These are phyloP conservation scores for Panicum miliaceum DNA, from an alignment of 176 grass and related monocot genomes.

Conservation along the genomic window DNA sequence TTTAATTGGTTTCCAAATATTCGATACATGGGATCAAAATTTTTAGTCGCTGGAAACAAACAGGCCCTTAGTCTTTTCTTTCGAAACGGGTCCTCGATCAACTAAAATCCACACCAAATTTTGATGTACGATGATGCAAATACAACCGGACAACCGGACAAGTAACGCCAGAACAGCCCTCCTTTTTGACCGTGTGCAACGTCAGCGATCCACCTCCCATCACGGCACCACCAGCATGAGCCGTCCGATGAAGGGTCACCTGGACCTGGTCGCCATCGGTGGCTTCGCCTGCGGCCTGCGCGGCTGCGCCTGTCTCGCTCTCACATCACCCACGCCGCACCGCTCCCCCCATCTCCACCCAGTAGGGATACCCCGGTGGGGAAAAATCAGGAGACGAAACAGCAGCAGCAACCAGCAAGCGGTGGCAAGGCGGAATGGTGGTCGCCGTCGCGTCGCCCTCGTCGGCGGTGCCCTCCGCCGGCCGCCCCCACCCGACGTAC, in stretches of 20 bases:
- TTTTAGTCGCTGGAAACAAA: too few relatives aligned
- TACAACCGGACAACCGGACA: too few relatives aligned
- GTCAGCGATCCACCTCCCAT: background rate
- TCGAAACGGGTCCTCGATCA: too few relatives aligned
- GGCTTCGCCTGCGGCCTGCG: too few relatives aligned
- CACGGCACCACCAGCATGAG: background rate
- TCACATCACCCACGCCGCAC: background rate
- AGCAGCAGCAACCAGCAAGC: background rate
- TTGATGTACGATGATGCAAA: too few relatives aligned
- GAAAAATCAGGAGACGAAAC: background rate
- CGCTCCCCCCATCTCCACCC: background rate
- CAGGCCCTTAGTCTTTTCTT: too few relatives aligned
- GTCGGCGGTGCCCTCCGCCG: constrained; percentile 25
- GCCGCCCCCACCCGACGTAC: constrained; percentile 41
- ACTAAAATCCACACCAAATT: too few relatives aligned
- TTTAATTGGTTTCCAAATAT: too few relatives aligned
- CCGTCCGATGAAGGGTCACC: background rate
- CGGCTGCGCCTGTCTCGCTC: too few relatives aligned
- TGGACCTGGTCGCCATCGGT: background rate
- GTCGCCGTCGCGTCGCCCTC: constrained; percentile 43
- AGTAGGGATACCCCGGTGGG: too few relatives aligned
- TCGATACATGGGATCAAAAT: too few relatives aligned
- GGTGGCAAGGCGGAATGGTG: constrained; percentile 18
- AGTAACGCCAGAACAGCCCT: too few relatives aligned
- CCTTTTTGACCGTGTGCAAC: background rate